Evolutionary conservation across 768 basidiomycete species (phyloP).

Genomic region (Xerocomellus chrysenteron): DNA sequence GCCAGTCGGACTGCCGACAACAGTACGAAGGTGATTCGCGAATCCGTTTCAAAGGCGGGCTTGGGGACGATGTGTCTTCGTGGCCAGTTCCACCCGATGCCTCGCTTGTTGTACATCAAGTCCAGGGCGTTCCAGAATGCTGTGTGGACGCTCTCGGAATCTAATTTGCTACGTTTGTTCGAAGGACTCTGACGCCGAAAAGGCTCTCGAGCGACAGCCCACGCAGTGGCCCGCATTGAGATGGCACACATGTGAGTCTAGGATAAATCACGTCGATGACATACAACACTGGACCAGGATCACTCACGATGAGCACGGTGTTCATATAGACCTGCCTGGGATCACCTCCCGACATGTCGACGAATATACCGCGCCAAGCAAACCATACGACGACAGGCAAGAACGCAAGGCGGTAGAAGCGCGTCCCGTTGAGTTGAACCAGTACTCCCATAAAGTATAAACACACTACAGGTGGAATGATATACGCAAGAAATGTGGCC

Average conservation of each 20-base stretch:
- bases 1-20: not conserved
- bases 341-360: slow-evolving; percentile 23
- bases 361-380: slow-evolving; percentile 38
- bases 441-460: slow-evolving; percentile 54
- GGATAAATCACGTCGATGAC: not conserved
- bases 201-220: slow-evolving; percentile 15
- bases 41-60: slow-evolving; percentile 5
- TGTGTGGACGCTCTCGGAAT: not conserved
- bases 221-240: slow-evolving; percentile 10
- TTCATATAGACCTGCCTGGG: slow-evolving; percentile 9
- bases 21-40: slow-evolving; percentile 13
- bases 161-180: not conserved
- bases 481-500: slow-evolving; percentile 31
- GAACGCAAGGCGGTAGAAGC: slow-evolving; percentile 43
- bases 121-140: slow-evolving; percentile 28
- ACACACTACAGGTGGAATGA: slow-evolving; percentile 42
- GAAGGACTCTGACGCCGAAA: slow-evolving; percentile 7
- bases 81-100: slow-evolving; percentile 30
- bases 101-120: slow-evolving; percentile 21
- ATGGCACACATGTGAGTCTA: slow-evolving; percentile 13
- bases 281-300: not conserved
- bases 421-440: slow-evolving; percentile 44
- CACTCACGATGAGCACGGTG: slow-evolving; percentile 16
- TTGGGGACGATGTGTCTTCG: slow-evolving; percentile 15
- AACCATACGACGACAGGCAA: slow-evolving; percentile 47